Evolutionary conservation across 2,329 filamentous ascomycete species (phyloP).

Genomic region (Aspergillus neoniger): DNA sequence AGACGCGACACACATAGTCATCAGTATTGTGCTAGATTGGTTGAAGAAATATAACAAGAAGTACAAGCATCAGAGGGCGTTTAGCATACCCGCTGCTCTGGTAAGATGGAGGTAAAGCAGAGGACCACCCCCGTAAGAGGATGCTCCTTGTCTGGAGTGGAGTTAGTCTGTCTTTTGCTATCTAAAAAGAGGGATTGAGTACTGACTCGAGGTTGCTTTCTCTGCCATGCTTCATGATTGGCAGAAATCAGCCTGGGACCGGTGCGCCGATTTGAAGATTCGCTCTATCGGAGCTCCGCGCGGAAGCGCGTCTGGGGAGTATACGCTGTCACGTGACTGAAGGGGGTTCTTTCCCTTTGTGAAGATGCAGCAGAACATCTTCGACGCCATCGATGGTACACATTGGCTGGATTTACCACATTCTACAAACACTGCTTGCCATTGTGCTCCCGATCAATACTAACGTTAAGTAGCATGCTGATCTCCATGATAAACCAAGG

Average conservation of each 20-base stretch:
- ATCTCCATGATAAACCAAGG: too few species aligned
- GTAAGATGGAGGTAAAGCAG: conserved; percentile 83
- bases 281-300: conserved; percentile 9
- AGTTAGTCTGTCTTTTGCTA: conserved; percentile 20
- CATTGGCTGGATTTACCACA: too few species aligned
- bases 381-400: too few species aligned
- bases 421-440: too few species aligned
- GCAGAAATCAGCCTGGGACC: conserved; percentile 9
- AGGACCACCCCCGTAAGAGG: conserved; percentile 73
- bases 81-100: conserved; percentile 70
- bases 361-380: too few species aligned
- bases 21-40: background rate
- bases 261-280: conserved; percentile 9
- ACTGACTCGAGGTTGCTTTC: conserved; percentile 39
- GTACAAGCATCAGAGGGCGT: conserved; percentile 17
- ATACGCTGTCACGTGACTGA: conserved; percentile 6
- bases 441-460: too few species aligned
- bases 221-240: conserved; percentile 46
- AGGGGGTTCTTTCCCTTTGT: too few species aligned
- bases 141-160: conserved; percentile 54
- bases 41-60: background rate
- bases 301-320: conserved; percentile 5
- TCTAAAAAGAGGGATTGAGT: background rate
- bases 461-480: too few species aligned
- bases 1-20: background rate